Conservation (phyloP, 805 yeast genomes). For the Saccharomyces kudriavzevii region DNA sequence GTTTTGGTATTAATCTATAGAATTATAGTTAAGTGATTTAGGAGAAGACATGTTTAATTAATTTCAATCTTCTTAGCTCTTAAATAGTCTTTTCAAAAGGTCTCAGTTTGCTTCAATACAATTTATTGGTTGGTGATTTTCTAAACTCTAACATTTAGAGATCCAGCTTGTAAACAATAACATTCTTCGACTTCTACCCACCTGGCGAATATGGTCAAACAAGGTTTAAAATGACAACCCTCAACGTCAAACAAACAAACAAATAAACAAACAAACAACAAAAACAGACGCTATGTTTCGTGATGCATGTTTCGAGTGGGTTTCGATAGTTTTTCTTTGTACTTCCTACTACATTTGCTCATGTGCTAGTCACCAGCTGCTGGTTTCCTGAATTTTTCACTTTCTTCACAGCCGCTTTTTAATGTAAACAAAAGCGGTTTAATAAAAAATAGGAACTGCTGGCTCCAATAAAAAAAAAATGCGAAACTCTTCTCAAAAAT, state of each 20-base stretch:
- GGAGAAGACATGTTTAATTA: background rate
- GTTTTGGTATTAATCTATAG: background rate
- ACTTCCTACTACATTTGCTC: background rate
- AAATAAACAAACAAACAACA: no score
- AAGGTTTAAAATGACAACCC: background rate
- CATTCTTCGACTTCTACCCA: background rate
- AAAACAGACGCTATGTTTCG: background rate
- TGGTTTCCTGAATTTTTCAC: background rate
- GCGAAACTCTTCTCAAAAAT: background rate
- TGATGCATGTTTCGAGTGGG: background rate
- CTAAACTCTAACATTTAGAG: background rate
- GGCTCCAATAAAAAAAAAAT: background rate
- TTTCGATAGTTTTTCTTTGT: background rate
- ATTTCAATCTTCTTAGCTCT: background rate
- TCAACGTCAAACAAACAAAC: background rate
- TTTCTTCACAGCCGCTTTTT: background rate
- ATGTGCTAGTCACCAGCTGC: background rate
- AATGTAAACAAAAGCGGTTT: background rate
- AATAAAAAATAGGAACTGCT: background rate
- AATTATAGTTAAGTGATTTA: background rate
- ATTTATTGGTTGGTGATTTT: background rate
- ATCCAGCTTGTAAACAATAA: background rate
- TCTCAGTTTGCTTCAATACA: background rate
- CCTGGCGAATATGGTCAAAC: background rate
- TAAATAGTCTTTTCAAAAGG: background rate